A percentile compares a stretch with the other conserved stretches of the same genome.
Conservation (phyloP, 2,329 filamentous ascomycete genomes). For the Aspergillus sp. region DNA sequence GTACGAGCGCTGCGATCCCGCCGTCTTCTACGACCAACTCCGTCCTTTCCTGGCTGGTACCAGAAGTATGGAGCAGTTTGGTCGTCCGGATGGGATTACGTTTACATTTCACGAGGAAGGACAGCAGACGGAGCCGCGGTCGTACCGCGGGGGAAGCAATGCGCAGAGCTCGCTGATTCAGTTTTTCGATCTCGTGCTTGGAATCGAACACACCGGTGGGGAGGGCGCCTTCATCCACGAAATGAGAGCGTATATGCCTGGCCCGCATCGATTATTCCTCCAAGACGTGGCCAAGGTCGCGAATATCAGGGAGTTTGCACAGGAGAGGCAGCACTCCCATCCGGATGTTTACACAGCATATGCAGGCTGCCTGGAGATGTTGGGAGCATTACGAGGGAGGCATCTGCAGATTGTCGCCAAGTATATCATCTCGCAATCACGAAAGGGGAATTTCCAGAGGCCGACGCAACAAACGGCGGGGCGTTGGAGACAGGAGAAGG, state of each 20-base stretch:
- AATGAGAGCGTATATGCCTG: constrained; percentile 97
- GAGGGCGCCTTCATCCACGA: constrained; percentile 75
- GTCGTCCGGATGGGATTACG: constrained; percentile 65
- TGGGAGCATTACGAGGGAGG: constrained; percentile 77
- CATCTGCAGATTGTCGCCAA: constrained; percentile 95
- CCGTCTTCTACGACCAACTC: constrained; percentile 92
- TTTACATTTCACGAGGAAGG: constrained; percentile 81
- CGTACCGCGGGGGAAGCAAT: constrained; percentile 92
- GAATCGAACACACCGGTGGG: constrained; percentile 84
- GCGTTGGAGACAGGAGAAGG: constrained; percentile 34
- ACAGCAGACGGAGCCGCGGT: constrained; percentile 64
- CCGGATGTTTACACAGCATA: constrained; percentile 73
- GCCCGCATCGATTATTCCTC: constrained; percentile 82
- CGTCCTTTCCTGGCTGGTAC: constrained; percentile 93
- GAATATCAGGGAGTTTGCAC: constrained; percentile 86
- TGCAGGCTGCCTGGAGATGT: constrained; percentile 80
- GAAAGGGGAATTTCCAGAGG: constrained; percentile 46
- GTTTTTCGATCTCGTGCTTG: constrained; percentile 90
- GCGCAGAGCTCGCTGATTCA: constrained; percentile 96
- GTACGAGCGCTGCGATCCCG: constrained; percentile 92
- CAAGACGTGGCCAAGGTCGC: constrained; percentile 72
- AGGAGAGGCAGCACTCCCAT: constrained; percentile 52
- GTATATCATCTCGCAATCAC: constrained; percentile 87
- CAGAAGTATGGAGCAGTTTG: constrained; percentile 96
- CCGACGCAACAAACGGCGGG: constrained; percentile 46